Conservation (phyloP, 768 basidiomycete genomes). For the Porphyrellus cyaneotinctus region DNA sequence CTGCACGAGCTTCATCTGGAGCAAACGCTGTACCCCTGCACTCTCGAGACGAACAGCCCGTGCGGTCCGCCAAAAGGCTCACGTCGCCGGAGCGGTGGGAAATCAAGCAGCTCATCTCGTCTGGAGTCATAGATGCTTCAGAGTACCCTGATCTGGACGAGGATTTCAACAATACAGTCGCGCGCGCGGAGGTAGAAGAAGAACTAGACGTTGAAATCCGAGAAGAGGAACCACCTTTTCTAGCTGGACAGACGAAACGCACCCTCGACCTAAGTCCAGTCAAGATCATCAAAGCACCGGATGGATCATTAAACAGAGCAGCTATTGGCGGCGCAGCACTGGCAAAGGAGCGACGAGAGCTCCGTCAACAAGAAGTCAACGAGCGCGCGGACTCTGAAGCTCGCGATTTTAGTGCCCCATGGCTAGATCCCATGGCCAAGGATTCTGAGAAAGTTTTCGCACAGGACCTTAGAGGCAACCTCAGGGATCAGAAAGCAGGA, state of each 20-base stretch:
- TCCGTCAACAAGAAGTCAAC: constrained; percentile 91
- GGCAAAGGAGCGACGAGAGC: constrained; percentile 91
- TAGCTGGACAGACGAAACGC: constrained; percentile 93
- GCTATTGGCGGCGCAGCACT: constrained; percentile 91
- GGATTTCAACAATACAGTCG: constrained; percentile 70
- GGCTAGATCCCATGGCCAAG: constrained; percentile 97
- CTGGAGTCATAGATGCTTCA: constrained; percentile 85
- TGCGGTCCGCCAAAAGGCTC: constrained; percentile 81
- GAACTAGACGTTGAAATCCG: constrained; percentile 96
- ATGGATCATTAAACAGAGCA: constrained; percentile 93
- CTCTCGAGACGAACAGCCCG: constrained; percentile 45
- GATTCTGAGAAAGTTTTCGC: constrained; percentile 86
- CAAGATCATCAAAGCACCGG: constrained; percentile 97
- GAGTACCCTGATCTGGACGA: constrained; percentile 95
- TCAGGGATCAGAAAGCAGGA: constrained; percentile 78
- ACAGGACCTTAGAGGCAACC: constrained; percentile 80
- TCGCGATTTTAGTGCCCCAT: constrained; percentile 91
- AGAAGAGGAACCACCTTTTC: constrained; percentile 94
- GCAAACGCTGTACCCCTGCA: constrained; percentile 83
- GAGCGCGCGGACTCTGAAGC: constrained; percentile 93
- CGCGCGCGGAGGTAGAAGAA: constrained; percentile 87
- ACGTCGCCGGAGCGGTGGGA: constrained; percentile 99
- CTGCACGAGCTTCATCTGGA: constrained; percentile 68
- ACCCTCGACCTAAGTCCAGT: constrained; percentile 95
- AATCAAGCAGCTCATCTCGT: constrained; percentile 97